A percentile compares a stretch with the other conserved stretches of the same genome.
Conservation (phyloP, 176 grass and related monocot species). For the Saccharum officinarum region DNA sequence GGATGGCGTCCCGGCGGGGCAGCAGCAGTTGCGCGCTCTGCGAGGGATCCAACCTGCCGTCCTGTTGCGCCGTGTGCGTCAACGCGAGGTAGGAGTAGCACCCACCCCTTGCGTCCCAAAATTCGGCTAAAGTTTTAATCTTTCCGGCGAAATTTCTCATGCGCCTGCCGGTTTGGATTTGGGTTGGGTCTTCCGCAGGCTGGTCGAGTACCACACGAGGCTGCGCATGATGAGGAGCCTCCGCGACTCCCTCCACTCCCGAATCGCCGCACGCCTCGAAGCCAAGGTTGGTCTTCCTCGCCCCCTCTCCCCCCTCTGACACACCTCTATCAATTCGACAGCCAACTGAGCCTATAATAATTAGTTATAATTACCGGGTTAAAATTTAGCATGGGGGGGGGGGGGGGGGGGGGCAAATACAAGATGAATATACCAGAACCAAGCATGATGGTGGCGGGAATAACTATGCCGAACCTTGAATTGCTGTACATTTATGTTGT, state of each 20-base stretch:
- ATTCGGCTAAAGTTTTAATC: not conserved
- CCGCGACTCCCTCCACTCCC: slow-evolving; percentile 63
- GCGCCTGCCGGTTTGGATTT: not conserved
- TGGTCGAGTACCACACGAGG: slow-evolving; percentile 57
- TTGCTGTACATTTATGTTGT: slow-evolving; percentile 9
- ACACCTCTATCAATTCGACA: not conserved
- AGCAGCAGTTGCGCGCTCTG: slow-evolving; percentile 65
- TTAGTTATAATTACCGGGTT: not conserved
- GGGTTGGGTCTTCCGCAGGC: slow-evolving; percentile 38
- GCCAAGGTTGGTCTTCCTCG: slow-evolving; percentile 55
- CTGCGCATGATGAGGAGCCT: slow-evolving; percentile 56
- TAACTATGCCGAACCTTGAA: slow-evolving; percentile 1
- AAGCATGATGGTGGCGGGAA: not conserved
- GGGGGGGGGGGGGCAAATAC: not conserved
- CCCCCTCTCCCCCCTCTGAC: no score
- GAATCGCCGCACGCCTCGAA: slow-evolving; percentile 49
- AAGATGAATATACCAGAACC: not conserved
- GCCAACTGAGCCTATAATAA: not conserved
- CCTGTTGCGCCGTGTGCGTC: slow-evolving; percentile 76
- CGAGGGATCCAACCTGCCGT: slow-evolving; percentile 84
- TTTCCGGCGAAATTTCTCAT: not conserved
- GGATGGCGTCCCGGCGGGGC: slow-evolving; percentile 48
- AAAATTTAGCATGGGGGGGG: not conserved
- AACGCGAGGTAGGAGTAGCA: slow-evolving; percentile 56
- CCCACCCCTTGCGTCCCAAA: not conserved